A percentile compares a stretch with the other conserved stretches of the same genome.
Conservation (phyloP, 78 protist species). For the Mantamonas sphyraenae region DNA sequence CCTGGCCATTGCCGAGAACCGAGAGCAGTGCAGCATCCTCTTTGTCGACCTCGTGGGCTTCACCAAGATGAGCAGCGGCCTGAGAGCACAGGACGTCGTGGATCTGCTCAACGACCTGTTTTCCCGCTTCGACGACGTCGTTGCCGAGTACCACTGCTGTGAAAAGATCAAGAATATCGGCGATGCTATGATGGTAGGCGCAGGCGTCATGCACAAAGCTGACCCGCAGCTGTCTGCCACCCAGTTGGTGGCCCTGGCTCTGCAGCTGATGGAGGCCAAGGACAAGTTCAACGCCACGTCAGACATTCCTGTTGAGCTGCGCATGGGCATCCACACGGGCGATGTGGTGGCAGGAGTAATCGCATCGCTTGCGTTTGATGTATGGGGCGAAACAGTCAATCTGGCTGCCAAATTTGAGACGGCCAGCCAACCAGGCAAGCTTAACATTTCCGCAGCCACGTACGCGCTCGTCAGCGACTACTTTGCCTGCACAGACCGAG, state of each 20-base stretch:
- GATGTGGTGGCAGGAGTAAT: constrained; percentile 46
- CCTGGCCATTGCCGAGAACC: too few species aligned
- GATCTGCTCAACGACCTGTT: too few species aligned
- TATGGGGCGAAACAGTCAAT: constrained; percentile 43
- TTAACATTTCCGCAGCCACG: constrained; percentile 25
- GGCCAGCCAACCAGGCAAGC: constrained; percentile 24
- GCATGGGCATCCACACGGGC: constrained; percentile 48
- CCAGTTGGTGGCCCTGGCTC: constrained; percentile 11
- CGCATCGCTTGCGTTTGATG: constrained; percentile 20
- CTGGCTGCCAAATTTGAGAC: constrained; percentile 22
- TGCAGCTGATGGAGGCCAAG: background rate
- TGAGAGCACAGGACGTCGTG: too few species aligned
- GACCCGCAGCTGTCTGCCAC: constrained; percentile 19
- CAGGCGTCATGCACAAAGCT: background rate
- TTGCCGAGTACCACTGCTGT: constrained; percentile 19
- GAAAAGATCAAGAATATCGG: constrained; percentile 52
- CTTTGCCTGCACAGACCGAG: too few species aligned
- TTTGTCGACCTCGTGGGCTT: too few species aligned
- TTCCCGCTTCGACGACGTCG: too few species aligned
- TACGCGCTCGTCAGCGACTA: too few species aligned
- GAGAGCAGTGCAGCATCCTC: too few species aligned
- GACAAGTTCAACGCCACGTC: background rate
- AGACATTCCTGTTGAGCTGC: background rate
- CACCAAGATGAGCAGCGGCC: too few species aligned
- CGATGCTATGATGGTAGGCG: constrained; percentile 37